Evolutionary conservation across 306 rosid species (phyloP).

Genomic region (Quercus dentata): DNA sequence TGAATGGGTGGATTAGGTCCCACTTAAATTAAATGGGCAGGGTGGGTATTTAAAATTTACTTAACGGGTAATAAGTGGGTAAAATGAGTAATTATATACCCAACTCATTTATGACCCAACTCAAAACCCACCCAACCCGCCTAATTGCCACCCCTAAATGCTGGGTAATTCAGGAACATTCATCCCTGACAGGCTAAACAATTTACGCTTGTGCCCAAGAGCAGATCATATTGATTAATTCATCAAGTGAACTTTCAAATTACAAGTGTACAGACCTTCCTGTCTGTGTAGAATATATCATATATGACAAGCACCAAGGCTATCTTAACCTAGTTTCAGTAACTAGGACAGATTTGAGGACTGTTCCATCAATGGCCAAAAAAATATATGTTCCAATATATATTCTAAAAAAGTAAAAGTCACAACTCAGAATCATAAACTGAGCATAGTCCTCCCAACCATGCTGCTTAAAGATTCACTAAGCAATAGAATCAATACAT

Average conservation of each 20-base stretch:
- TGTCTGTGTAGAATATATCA: neutral
- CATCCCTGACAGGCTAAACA: too few relatives aligned
- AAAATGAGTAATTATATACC: too few relatives aligned
- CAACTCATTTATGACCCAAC: too few relatives aligned
- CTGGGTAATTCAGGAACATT: too few relatives aligned
- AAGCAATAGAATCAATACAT: neutral
- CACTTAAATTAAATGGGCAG: too few relatives aligned
- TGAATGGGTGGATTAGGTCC: too few relatives aligned
- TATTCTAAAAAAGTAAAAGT: neutral
- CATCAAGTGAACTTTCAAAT: neutral
- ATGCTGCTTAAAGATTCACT: neutral
- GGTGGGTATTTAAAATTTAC: too few relatives aligned
- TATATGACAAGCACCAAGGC: neutral
- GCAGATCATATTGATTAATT: neutral
- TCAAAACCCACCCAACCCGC: too few relatives aligned
- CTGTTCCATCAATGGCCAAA: neutral
- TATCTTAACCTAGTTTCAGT: neutral
- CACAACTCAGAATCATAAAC: neutral
- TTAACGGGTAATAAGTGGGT: too few relatives aligned
- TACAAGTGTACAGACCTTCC: neutral
- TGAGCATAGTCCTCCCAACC: neutral
- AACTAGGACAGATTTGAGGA: neutral
- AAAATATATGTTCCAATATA: neutral
- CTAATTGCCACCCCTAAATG: too few relatives aligned
- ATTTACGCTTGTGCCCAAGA: too few relatives aligned